Base-by-base conservation (phyloP, 73 alveolate species). In the Durusdinium trenchii region DNA sequence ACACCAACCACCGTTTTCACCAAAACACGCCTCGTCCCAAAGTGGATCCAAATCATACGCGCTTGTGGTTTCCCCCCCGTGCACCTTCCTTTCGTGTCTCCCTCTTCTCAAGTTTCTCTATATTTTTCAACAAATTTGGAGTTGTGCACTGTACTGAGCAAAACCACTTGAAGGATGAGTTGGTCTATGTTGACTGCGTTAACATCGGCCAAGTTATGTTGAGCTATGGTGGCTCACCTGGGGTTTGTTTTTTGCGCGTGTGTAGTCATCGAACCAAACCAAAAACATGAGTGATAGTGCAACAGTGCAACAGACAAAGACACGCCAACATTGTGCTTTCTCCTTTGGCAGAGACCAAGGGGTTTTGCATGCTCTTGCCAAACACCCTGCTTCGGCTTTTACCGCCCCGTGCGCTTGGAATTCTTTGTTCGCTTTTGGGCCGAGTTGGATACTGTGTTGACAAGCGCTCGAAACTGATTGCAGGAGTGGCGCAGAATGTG, bases 401-500 rank as follows among this genome's bases (percentile, higher is more conserved):
- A n/a, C n/a, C n/a, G n/a, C 69, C 23, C 69, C 69, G 12, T 57
- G 32, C 69, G 12, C 69, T 23, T 57, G 12, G 32, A 12, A 12
- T 57, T 57, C 69, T 16, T 57, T 57, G 69, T 57, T n/a, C n/a
- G n/a, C n/a, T n/a, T 26, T 5, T 6, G 38, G 5, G 76, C 18
- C 76, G 36, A 12, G 76, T 6, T 20, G 36, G 43, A 62, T 35
- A 40, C 16, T 35, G 76, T 10, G 76, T 9, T 26, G 76, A 23
- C 76, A 62, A 20, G 76, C 18, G 76, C 18, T 62, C 43, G 76
- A 36, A 6, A 51, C 51, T 71, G 16, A 36, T 26, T 73, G 51
- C 60, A 91, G 97, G 97, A 67, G 97, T 91, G 20, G 97, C 97
- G 76, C 87, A 47, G 36, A 64, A 45, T 87, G 87, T 69, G 50